A percentile compares a stretch with the other conserved stretches of the same genome.
Evolutionary conservation across 192 early-diverging fungal genomes (phyloP).

Genomic region (Rhizophagus clarus): DNA sequence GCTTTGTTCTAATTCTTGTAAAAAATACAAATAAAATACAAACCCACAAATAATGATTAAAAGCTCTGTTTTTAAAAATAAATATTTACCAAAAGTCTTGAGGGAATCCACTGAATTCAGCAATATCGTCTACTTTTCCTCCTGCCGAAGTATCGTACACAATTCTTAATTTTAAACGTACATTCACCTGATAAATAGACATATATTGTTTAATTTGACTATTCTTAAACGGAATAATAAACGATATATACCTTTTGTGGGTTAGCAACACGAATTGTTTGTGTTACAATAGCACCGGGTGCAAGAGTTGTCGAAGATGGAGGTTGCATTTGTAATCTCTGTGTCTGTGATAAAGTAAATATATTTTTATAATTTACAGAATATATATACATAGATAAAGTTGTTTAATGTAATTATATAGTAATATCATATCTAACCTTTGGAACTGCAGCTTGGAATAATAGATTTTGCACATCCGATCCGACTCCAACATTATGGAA

Average conservation of each 20-base stretch:
- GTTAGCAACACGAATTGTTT: slow-evolving; percentile 86
- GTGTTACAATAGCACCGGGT: slow-evolving; percentile 66
- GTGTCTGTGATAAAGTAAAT: background rate
- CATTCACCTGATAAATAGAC: slow-evolving; percentile 46
- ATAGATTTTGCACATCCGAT: slow-evolving; percentile 61
- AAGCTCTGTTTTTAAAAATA: background rate
- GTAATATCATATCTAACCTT: slow-evolving; percentile 45
- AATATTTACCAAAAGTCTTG: slow-evolving; percentile 49
- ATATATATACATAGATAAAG: no score
- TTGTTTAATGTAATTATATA: background rate
- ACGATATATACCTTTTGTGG: slow-evolving; percentile 58
- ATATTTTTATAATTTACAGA: background rate
- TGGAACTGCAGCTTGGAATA: slow-evolving; percentile 93
- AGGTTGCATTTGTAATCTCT: slow-evolving; percentile 72
- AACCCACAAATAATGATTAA: no score
- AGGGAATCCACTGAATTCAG: slow-evolving; percentile 61
- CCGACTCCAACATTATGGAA: slow-evolving; percentile 67
- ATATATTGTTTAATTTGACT: background rate
- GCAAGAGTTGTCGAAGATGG: slow-evolving; percentile 68
- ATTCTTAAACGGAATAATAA: background rate
- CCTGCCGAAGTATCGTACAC: slow-evolving; percentile 51
- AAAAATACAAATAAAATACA: background rate
- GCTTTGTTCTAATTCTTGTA: background rate
- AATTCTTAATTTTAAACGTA: slow-evolving; percentile 58
- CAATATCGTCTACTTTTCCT: slow-evolving; percentile 53